Evolutionary conservation across 768 basidiomycete species (phyloP), one percentile per base, ranked within the genome.

Genomic region (Trametes meyenii): DNA sequence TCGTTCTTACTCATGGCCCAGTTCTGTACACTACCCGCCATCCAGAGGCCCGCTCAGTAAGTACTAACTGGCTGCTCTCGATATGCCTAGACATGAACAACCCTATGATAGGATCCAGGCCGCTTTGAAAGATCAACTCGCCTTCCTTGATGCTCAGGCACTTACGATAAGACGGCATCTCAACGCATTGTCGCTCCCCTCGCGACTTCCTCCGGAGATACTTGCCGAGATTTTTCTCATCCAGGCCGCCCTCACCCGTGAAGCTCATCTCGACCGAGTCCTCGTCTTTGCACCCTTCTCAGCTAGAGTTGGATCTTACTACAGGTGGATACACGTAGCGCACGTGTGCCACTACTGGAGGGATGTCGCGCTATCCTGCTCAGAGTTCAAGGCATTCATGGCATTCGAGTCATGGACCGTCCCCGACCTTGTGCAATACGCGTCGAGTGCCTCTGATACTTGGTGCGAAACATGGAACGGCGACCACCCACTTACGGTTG

Each of bases 271-370:
- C 16, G 48, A 57, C 24, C n/a, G 46, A 21, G 46, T 39, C n/a
- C 35, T 49, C n/a, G 40, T 23, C 17, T 23, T 38, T 40, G 10
- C 21, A 5, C n/a, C 33, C 7, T 36, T 5, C 14, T 13, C 38
- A 3, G 12, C 19, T 14, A 39, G 26, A 24, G 55, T 40, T 13
- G 4, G 29, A 2, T 50, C 58, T 2, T 52, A 52, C 46, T 60
- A 40, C 59, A 33, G 42, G 46, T 60, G 59, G 59, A 46, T 55
- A 23, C 14, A 38, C 17, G 59, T 60, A 21, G 50, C 58, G 19
- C 58, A 48, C 21, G 58, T 60, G 6, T 60, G 58, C 21, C 58
- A 38, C 17, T 38, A 50, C 46, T 60, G 52, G 52, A 44, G 59
- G 3, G 38, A 39, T 8, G 45, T 60, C 24, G 59, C 59, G 5